A percentile compares a stretch with the other conserved stretches of the same genome.
Conservation (phyloP, 2,329 filamentous ascomycete species). For the Gaeumannomyces tritici region DNA sequence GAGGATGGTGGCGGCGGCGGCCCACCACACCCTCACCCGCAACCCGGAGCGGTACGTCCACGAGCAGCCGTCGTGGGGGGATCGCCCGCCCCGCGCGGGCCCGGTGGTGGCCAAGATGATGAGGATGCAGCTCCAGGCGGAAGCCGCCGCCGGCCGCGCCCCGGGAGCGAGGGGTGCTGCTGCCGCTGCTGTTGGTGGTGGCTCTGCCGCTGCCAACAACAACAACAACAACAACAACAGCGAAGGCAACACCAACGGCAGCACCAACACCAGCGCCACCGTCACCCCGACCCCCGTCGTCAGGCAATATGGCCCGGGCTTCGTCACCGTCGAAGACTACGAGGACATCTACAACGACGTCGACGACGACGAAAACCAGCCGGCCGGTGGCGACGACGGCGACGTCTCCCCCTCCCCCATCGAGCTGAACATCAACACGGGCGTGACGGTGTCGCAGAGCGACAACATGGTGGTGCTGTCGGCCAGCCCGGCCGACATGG, state of each 20-base stretch:
- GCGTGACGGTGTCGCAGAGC: conserved; percentile 33
- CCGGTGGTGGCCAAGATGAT: too few species aligned
- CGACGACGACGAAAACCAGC: conserved; percentile 12
- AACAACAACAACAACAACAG: not conserved
- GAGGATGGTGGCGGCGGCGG: too few species aligned
- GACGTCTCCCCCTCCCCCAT: conserved; percentile 23
- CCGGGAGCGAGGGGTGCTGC: too few species aligned
- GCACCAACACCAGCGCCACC: not conserved
- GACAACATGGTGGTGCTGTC: conserved; percentile 38
- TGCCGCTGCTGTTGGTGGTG: not conserved
- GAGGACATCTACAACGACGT: conserved; percentile 1
- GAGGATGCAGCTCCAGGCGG: not conserved
- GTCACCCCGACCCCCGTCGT: not conserved
- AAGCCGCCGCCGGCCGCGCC: not conserved
- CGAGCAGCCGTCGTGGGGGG: too few species aligned
- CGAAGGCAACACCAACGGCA: not conserved
- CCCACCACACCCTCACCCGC: too few species aligned
- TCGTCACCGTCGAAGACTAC: not conserved
- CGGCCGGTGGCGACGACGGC: conserved; percentile 9
- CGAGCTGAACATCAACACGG: conserved; percentile 36
- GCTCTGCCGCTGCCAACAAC: not conserved
- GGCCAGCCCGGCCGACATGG: conserved; percentile 30
- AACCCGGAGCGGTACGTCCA: too few species aligned
- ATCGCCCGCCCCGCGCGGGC: too few species aligned
- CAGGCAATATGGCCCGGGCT: not conserved